Conservation (phyloP, 2,329 filamentous ascomycete genomes). For the Lachnellula subtilissima region DNA sequence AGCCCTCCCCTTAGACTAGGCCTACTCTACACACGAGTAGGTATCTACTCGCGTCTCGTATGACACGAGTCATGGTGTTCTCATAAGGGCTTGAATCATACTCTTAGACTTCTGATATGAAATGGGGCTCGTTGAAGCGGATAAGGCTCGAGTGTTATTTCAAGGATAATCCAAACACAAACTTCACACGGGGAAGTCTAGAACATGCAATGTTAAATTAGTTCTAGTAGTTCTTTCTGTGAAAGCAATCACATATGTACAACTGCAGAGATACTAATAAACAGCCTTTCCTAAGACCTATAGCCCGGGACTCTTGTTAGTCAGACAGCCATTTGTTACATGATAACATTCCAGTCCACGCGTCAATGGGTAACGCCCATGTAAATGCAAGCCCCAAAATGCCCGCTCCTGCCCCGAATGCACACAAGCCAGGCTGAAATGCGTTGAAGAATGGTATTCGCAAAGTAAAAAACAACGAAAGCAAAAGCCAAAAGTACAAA, state of each 20-base stretch:
- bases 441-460: constrained; percentile 24
- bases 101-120: not conserved
- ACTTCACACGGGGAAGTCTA: not conserved
- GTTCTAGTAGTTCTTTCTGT: not conserved
- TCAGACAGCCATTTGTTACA: constrained; percentile 4
- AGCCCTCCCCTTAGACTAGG: too few species aligned
- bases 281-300: not conserved
- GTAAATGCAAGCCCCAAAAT: constrained; percentile 27
- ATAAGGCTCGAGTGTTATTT: not conserved
- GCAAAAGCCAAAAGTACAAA: constrained; percentile 10
- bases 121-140: not conserved
- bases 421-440: constrained; percentile 29
- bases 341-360: constrained; percentile 7
- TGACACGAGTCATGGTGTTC: too few species aligned
- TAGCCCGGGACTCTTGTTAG: not conserved
- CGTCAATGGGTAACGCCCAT: constrained; percentile 21
- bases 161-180: not conserved
- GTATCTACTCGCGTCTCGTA: too few species aligned
- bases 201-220: not conserved
- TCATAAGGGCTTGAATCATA: too few species aligned
- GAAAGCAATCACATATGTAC: constrained; percentile 7
- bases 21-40: too few species aligned
- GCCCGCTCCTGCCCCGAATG: constrained; percentile 23
- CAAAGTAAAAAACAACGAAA: constrained; percentile 21
- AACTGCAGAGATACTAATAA: constrained; percentile 7